These are phyloP conservation scores for Jatropha curcas DNA, from an alignment of 345 rosid species.

Conservation along the genomic window DNA sequence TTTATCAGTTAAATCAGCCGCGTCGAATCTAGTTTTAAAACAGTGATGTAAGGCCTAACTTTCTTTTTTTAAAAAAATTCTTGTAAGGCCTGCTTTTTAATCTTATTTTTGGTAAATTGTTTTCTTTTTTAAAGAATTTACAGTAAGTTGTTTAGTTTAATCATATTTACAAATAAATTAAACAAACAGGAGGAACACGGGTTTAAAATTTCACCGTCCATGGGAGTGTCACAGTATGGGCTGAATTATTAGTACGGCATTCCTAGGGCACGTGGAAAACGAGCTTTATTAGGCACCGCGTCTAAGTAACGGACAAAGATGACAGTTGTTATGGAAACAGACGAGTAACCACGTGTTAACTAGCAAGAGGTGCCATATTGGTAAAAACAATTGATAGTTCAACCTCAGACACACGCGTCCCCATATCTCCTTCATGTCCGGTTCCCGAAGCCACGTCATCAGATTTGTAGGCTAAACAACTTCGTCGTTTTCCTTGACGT, in stretches of 20 bases:
- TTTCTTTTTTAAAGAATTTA: too few relatives aligned
- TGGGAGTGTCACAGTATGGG: background rate
- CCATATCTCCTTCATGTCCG: background rate
- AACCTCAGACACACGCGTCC: constrained; percentile 27
- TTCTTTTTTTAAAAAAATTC: too few relatives aligned
- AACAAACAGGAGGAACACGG: background rate
- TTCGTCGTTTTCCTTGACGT: constrained; percentile 15
- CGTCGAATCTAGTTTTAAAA: too few relatives aligned
- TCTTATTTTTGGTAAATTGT: too few relatives aligned
- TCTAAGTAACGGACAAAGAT: constrained; percentile 22
- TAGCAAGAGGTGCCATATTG: constrained; percentile 17
- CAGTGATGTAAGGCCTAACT: too few relatives aligned
- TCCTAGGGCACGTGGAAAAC: constrained; percentile 38
- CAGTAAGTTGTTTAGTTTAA: too few relatives aligned
- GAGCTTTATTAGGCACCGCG: constrained; percentile 22
- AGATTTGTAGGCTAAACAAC: background rate
- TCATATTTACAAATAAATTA: background rate
- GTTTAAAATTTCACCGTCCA: constrained; percentile 15
- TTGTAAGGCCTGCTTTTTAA: too few relatives aligned
- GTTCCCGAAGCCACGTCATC: constrained; percentile 28
- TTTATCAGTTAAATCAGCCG: too few relatives aligned
- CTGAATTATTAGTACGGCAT: constrained; percentile 4
- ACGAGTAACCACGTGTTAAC: constrained; percentile 15
- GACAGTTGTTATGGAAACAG: constrained; percentile 29
- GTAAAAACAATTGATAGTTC: constrained; percentile 28